phyloP scores from a whole-genome alignment of 1,284 basidiomycete species.

The Cutaneotrichosporon mucoides region DNA sequence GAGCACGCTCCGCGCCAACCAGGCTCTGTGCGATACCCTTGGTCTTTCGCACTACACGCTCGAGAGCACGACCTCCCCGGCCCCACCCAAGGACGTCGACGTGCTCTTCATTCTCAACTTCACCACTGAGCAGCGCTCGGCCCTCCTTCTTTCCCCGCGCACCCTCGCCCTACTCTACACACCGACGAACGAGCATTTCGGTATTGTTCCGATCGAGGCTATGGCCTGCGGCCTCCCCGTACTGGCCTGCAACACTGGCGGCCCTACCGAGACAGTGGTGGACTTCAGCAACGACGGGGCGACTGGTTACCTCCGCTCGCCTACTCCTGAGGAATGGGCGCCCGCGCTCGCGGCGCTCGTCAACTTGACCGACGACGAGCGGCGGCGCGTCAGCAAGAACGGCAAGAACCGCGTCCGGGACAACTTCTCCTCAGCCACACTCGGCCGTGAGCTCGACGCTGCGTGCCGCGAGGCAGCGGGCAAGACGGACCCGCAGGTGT shows the following conservation, averaged over 20 bases:
- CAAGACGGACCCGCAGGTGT: slow-evolving; percentile 36
- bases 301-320: slow-evolving; percentile 64
- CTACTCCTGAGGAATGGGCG: slow-evolving; percentile 65
- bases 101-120: slow-evolving; percentile 84
- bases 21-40: slow-evolving; percentile 55
- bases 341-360: slow-evolving; percentile 62
- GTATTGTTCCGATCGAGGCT: slow-evolving; percentile 91
- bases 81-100: slow-evolving; percentile 53
- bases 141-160: slow-evolving; percentile 61
- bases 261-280: slow-evolving; percentile 84
- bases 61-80: slow-evolving; percentile 46
- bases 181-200: slow-evolving; percentile 93
- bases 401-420: slow-evolving; percentile 60
- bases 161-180: slow-evolving; percentile 84
- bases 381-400: slow-evolving; percentile 55
- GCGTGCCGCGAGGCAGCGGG: slow-evolving; percentile 56
- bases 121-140: slow-evolving; percentile 69
- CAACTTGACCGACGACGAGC: slow-evolving; percentile 52
- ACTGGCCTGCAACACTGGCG: slow-evolving; percentile 81
- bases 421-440: slow-evolving; percentile 60
- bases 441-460: slow-evolving; percentile 63
- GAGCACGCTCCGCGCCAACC: slow-evolving; percentile 59
- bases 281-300: slow-evolving; percentile 48
- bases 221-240: slow-evolving; percentile 91
- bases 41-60: slow-evolving; percentile 56